Evolutionary conservation across 2,329 filamentous ascomycete species (phyloP).

Genomic region (Nothopassalora personata): DNA sequence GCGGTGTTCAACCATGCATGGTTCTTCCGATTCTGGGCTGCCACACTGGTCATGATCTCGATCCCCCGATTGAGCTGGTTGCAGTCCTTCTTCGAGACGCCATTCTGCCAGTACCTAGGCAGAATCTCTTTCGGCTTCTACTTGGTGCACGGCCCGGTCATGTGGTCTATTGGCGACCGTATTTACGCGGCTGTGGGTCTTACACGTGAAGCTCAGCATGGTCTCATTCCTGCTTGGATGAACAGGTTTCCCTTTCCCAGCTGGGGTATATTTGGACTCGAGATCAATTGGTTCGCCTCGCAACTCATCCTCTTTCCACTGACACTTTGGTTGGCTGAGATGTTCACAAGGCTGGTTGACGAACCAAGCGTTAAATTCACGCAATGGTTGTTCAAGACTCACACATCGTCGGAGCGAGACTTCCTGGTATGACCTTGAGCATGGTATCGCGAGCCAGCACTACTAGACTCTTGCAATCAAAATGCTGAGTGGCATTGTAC

Average conservation of each 20-base stretch:
- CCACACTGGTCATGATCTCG: constrained; percentile 51
- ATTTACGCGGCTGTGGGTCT: constrained; percentile 47
- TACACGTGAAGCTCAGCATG: constrained; percentile 2
- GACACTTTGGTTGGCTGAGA: constrained; percentile 50
- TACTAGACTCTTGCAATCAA: neutral
- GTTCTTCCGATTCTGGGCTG: constrained; percentile 38
- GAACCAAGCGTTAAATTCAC: constrained; percentile 53
- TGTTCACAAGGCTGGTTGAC: constrained; percentile 54
- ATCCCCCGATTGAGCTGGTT: constrained; percentile 53
- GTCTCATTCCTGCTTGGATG: constrained; percentile 12
- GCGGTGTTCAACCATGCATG: constrained; percentile 24
- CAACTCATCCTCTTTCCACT: constrained; percentile 50
- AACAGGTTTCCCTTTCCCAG: constrained; percentile 40
- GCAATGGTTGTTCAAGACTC: constrained; percentile 40
- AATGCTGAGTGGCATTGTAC: neutral
- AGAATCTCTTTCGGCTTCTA: constrained; percentile 59
- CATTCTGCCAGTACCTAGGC: constrained; percentile 57
- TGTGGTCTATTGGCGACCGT: constrained; percentile 52
- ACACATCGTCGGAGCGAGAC: neutral
- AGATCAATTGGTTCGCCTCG: constrained; percentile 56
- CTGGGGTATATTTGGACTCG: constrained; percentile 44
- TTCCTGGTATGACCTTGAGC: neutral
- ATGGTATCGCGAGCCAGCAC: neutral
- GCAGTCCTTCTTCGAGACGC: constrained; percentile 51
- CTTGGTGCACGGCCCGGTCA: constrained; percentile 57